Evolutionary conservation across 805 yeast genomes (phyloP), one percentile per base, ranked within the genome.

Genomic region (Naumovozyma baii): DNA sequence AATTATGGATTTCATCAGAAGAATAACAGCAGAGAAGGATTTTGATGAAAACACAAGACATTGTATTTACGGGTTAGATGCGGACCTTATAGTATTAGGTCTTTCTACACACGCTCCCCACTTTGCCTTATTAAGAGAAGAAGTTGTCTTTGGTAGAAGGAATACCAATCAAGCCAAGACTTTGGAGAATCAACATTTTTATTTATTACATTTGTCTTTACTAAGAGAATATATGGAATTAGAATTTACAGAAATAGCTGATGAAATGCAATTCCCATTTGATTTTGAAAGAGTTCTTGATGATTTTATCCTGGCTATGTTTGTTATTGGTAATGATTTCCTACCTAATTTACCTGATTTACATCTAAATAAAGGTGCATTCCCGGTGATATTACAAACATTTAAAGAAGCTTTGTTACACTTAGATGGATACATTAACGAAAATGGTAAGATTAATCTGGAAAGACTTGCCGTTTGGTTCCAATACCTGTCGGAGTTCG

Each of bases 301-400:
- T 63, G 99, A 92, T 61, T 86, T 90, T 50, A 84, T 92, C 47
- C 69, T 92, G 44, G 81, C 90, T 52, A 76, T 86, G 80, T 88
- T 85, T 56, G 95, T 92, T 45, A 85, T 92, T 51, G 99, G 99
- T 53, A 92, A 92, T 57, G 99, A 92, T 72, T 92, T 92, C 78
- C 72, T 92, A 55, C 98, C 99, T 18, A 85, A 92, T 58, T 73
- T 94, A 51, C 98, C 99, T 0, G 95, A 88, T 61, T 70, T 92
- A 50, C 88, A 85, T 59, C 73, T 92, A 48, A 88, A 87, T 57
- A 92, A 88, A 51, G 97, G 96, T 50, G 98, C 97, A 0, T 83
- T 92, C 67, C 95, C 97, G n/a, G 73, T 87, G 22, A 70, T 92
- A 53, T 69, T 92, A 50, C 85, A 80, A 46, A 81, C 96, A 13